Conservation (phyloP, 2,329 filamentous ascomycete species). For the Arthrinium phaeospermum region DNA sequence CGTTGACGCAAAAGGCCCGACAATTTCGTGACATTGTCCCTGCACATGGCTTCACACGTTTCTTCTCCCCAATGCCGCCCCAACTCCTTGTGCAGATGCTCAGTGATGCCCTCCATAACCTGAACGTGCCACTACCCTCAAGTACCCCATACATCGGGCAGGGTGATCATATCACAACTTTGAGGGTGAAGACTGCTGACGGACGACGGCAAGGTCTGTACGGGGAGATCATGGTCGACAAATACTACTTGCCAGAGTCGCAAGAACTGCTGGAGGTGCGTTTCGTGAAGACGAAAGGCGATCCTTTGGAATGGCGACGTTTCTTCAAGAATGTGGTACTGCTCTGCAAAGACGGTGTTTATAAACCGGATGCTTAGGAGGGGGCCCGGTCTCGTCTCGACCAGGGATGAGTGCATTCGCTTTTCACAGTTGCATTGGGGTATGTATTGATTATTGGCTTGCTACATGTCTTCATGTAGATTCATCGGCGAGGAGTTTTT, state of each 20-base stretch:
- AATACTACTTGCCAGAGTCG: slow-evolving; percentile 60
- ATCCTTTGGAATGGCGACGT: slow-evolving; percentile 93
- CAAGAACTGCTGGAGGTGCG: slow-evolving; percentile 79
- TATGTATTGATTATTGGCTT: slow-evolving; percentile 4
- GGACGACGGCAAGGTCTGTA: slow-evolving; percentile 73
- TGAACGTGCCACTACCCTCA: slow-evolving; percentile 77
- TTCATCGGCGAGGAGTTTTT: slow-evolving; percentile 4
- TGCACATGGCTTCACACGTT: slow-evolving; percentile 83
- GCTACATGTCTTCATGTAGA: neutral
- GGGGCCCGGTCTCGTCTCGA: slow-evolving; percentile 1
- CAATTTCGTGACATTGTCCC: slow-evolving; percentile 92
- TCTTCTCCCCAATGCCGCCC: slow-evolving; percentile 83
- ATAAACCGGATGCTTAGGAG: slow-evolving; percentile 53
- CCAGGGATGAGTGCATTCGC: neutral
- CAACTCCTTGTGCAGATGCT: slow-evolving; percentile 80
- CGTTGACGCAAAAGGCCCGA: slow-evolving; percentile 86
- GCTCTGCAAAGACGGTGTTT: slow-evolving; percentile 84
- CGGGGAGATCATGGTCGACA: slow-evolving; percentile 77
- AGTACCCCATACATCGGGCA: slow-evolving; percentile 49
- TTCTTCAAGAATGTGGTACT: slow-evolving; percentile 97
- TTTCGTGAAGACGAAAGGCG: slow-evolving; percentile 93
- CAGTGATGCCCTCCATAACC: slow-evolving; percentile 78
- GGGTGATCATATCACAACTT: slow-evolving; percentile 62
- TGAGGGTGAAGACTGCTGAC: slow-evolving; percentile 79
- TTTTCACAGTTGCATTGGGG: neutral